Evolutionary conservation across 2,329 filamentous ascomycete species (phyloP).

Genomic region (Beauveria sp.): DNA sequence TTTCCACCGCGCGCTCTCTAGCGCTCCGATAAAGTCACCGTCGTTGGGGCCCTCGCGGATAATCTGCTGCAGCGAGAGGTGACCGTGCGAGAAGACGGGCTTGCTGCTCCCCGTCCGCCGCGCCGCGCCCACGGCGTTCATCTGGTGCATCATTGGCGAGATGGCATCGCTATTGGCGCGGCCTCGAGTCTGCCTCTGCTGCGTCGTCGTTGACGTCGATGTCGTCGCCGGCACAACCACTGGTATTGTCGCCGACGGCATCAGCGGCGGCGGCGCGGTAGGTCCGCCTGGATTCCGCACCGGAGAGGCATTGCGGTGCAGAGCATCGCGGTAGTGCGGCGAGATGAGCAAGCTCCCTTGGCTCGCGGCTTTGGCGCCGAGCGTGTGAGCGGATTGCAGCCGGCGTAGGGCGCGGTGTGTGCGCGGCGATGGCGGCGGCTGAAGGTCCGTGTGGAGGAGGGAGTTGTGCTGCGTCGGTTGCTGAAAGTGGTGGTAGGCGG

Average conservation of each 20-base stretch:
- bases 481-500: not conserved
- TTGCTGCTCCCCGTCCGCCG: conserved; percentile 34
- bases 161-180: conserved; percentile 69
- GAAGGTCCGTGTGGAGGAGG: conserved; percentile 34
- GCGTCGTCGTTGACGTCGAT: conserved; percentile 14
- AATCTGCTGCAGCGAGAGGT: conserved; percentile 62
- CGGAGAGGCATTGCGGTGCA: conserved; percentile 29
- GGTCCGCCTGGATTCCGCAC: conserved; percentile 17
- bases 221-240: conserved; percentile 17
- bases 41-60: conserved; percentile 72
- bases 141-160: conserved; percentile 28
- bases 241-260: conserved; percentile 14
- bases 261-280: not conserved
- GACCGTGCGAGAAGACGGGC: conserved; percentile 42
- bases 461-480: not conserved
- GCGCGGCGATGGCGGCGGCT: conserved; percentile 53
- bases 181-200: conserved; percentile 31
- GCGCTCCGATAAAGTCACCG: conserved; percentile 57
- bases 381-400: conserved; percentile 66
- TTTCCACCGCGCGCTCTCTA: conserved; percentile 65
- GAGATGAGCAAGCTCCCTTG: conserved; percentile 49
- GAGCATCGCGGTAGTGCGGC: conserved; percentile 47
- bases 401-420: conserved; percentile 62
- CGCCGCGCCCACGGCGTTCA: conserved; percentile 27
- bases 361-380: conserved; percentile 47